phyloP scores from a whole-genome alignment of 805 yeast genomes.

The Candida maris region DNA sequence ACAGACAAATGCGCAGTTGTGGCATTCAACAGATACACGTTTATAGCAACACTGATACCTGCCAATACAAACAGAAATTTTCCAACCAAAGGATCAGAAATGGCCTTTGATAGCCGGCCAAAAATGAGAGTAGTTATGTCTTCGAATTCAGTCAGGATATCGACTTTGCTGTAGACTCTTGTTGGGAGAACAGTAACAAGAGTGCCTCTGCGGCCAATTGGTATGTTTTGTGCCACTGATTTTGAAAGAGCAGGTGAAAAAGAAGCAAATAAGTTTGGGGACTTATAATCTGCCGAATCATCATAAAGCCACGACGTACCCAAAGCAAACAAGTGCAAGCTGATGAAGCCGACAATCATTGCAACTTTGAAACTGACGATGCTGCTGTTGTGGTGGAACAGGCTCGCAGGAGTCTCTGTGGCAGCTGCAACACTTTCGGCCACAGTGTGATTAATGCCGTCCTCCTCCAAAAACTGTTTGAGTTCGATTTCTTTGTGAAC shows the following conservation, averaged over 20 bases:
- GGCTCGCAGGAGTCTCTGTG: slow-evolving; percentile 24
- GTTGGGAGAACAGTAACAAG: slow-evolving; percentile 57
- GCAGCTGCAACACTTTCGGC: slow-evolving; percentile 65
- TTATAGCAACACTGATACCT: slow-evolving; percentile 72
- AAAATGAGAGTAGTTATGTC: slow-evolving; percentile 51
- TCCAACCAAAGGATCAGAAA: slow-evolving; percentile 76
- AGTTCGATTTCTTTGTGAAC: slow-evolving; percentile 79
- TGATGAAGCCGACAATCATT: slow-evolving; percentile 54
- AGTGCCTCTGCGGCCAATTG: slow-evolving; percentile 40
- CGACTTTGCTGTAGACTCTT: slow-evolving; percentile 55
- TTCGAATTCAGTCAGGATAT: slow-evolving; percentile 55
- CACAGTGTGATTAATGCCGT: slow-evolving; percentile 72
- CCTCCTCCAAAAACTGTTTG: slow-evolving; percentile 84
- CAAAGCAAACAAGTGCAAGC: slow-evolving; percentile 62
- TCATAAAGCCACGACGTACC: slow-evolving; percentile 70
- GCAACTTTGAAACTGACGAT: slow-evolving; percentile 58
- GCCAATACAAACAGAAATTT: slow-evolving; percentile 72
- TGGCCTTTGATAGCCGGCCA: slow-evolving; percentile 58
- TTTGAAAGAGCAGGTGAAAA: slow-evolving; percentile 35
- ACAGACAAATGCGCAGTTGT: slow-evolving; percentile 57
- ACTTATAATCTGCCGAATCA: slow-evolving; percentile 33
- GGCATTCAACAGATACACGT: slow-evolving; percentile 81
- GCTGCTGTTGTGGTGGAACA: slow-evolving; percentile 36
- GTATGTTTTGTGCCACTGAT: slow-evolving; percentile 40
- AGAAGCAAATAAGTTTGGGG: slow-evolving; percentile 21